Evolutionary conservation across 75 land plant genomes (phyloP).

Genomic region (Pinus tabuliformis): DNA sequence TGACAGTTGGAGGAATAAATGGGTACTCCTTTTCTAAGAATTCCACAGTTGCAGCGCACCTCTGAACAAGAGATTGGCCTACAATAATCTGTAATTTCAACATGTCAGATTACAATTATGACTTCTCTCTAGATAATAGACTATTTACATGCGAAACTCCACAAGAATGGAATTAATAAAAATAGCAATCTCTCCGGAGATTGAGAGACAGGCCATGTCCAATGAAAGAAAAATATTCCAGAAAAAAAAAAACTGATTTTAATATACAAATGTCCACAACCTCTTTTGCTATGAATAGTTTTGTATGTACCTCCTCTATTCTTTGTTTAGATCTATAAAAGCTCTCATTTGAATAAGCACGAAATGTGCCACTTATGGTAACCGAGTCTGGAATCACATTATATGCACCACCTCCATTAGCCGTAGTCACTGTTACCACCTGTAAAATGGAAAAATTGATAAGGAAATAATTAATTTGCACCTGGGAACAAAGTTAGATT

Average conservation of each 20-base stretch:
- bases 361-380: conserved; percentile 83
- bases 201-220: too few species aligned
- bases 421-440: conserved; percentile 83
- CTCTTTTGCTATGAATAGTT: too few species aligned
- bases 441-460: conserved; percentile 18
- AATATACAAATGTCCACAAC: too few species aligned
- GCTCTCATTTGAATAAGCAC: conserved; percentile 74
- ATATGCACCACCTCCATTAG: conserved; percentile 81
- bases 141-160: too few species aligned
- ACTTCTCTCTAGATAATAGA: not conserved
- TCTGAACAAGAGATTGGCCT: conserved; percentile 71
- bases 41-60: conserved; percentile 65
- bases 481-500: too few species aligned
- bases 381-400: conserved; percentile 95
- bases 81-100: conserved; percentile 45
- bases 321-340: conserved; percentile 61
- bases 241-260: too few species aligned
- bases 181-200: not conserved
- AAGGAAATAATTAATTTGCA: too few species aligned
- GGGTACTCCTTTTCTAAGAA: conserved; percentile 45
- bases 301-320: conserved; percentile 66
- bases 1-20: conserved; percentile 66
- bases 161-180: too few species aligned
- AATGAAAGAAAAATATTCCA: too few species aligned
- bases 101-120: not conserved